Evolutionary conservation across 768 basidiomycete genomes (phyloP).

Genomic region (Cyclocybe aegerita): DNA sequence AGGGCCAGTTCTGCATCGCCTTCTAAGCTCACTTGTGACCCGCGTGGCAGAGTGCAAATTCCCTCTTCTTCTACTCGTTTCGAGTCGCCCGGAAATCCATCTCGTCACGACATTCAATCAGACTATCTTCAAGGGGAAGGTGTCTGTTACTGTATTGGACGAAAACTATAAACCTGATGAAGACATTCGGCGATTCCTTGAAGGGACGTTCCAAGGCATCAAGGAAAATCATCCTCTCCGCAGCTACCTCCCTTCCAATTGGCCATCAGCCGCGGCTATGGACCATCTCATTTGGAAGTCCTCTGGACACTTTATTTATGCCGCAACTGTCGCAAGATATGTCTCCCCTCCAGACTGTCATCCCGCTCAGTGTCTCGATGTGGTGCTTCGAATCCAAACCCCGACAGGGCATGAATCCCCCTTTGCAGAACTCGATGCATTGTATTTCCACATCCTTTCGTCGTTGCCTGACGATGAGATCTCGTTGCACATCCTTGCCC

Average conservation of each 20-base stretch:
- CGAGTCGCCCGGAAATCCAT: constrained; percentile 11
- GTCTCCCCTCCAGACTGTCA: neutral
- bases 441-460: constrained; percentile 6
- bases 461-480: no score
- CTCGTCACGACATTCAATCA: neutral
- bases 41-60: neutral
- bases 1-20: no score
- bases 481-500: no score
- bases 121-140: neutral
- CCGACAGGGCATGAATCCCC: neutral
- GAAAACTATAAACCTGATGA: neutral
- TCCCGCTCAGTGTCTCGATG: constrained; percentile 1
- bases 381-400: neutral
- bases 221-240: constrained; percentile 4
- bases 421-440: constrained; percentile 8
- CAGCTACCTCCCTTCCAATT: neutral
- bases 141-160: neutral
- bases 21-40: no score
- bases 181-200: constrained; percentile 6
- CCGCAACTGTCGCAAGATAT: constrained; percentile 10
- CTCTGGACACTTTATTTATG: constrained; percentile 16
- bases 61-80: constrained; percentile 9
- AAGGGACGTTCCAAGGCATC: neutral
- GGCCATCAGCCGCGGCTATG: neutral
- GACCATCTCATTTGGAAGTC: constrained; percentile 4